These are phyloP conservation scores for Potentilla sterilis DNA, from an alignment of 306 rosid genomes.

Conservation along the genomic window DNA sequence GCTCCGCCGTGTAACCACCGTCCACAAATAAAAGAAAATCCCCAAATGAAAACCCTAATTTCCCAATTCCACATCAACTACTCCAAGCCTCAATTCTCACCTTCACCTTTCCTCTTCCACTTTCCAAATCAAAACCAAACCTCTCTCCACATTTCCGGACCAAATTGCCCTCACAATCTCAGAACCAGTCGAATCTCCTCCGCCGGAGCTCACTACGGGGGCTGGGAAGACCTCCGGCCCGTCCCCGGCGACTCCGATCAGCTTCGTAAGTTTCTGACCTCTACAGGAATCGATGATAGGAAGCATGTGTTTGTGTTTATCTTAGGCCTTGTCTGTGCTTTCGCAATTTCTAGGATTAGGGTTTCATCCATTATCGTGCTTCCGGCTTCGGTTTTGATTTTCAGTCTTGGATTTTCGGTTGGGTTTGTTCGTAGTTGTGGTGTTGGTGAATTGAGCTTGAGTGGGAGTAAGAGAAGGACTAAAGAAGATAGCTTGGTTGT, in stretches of 20 bases:
- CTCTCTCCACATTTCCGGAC: constrained; percentile 21
- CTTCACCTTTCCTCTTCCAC: constrained; percentile 28
- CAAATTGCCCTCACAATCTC: constrained; percentile 34
- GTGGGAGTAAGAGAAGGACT: constrained; percentile 47
- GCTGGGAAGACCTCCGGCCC: constrained; percentile 70
- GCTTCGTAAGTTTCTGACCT: constrained; percentile 57
- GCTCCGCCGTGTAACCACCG: neutral
- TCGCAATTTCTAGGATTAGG: constrained; percentile 81
- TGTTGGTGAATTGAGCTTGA: constrained; percentile 36
- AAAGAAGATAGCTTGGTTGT: constrained; percentile 49
- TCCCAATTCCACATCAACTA: constrained; percentile 28
- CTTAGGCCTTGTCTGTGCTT: constrained; percentile 69
- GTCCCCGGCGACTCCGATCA: constrained; percentile 43
- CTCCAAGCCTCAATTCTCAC: constrained; percentile 29
- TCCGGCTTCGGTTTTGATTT: constrained; percentile 71
- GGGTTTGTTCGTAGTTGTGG: constrained; percentile 62
- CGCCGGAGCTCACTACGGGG: constrained; percentile 53
- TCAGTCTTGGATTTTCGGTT: constrained; percentile 63
- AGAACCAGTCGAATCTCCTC: constrained; percentile 28
- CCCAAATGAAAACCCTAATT: constrained; percentile 47
- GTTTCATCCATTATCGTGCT: constrained; percentile 70
- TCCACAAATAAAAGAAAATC: neutral
- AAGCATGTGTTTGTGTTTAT: constrained; percentile 58
- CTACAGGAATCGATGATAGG: constrained; percentile 63
- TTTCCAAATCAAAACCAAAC: constrained; percentile 34